Evolutionary conservation across 768 basidiomycete genomes (phyloP).

Genomic region (Boletus vinaceobasis): DNA sequence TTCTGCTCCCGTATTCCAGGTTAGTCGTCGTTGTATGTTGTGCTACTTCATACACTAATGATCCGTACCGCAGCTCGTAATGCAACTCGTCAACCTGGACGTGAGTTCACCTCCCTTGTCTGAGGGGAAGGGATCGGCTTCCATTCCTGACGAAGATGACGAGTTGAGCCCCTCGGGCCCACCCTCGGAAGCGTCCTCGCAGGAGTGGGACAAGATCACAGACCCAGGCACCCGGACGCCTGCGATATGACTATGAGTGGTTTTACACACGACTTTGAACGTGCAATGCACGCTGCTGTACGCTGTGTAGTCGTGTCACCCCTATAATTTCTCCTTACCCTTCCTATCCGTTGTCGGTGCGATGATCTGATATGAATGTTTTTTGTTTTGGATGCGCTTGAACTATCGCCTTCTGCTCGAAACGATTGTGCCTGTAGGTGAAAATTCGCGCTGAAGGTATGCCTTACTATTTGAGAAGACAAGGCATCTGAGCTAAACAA

Average conservation of each 20-base stretch:
- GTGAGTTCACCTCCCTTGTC: constrained; percentile 65
- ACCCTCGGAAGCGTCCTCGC: constrained; percentile 84
- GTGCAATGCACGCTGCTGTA: constrained; percentile 29
- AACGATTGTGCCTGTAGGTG: constrained; percentile 44
- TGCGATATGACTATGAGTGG: constrained; percentile 36
- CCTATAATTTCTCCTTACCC: constrained; percentile 19
- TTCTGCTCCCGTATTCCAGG: constrained; percentile 77
- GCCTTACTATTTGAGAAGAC: constrained; percentile 30
- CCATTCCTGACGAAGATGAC: constrained; percentile 45
- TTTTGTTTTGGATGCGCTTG: constrained; percentile 23
- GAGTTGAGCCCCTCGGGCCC: constrained; percentile 66
- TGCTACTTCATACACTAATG: constrained; percentile 4
- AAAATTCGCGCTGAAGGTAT: constrained; percentile 73
- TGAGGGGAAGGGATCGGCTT: constrained; percentile 22
- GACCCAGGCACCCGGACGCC: constrained; percentile 62
- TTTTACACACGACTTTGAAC: constrained; percentile 26
- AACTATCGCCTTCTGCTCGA: constrained; percentile 4
- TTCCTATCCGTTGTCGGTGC: constrained; percentile 22
- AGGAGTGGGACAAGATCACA: constrained; percentile 87
- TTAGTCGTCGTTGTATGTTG: constrained; percentile 25
- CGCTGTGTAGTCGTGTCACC: constrained; percentile 28
- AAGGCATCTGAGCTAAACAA: constrained; percentile 15
- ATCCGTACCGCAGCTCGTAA: constrained; percentile 48
- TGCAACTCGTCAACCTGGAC: constrained; percentile 85
- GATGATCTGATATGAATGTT: constrained; percentile 61